Evolutionary conservation across 2,329 filamentous ascomycete species (phyloP), one percentile per base, ranked within the genome.

Genomic region (Xylariaceae sp.): DNA sequence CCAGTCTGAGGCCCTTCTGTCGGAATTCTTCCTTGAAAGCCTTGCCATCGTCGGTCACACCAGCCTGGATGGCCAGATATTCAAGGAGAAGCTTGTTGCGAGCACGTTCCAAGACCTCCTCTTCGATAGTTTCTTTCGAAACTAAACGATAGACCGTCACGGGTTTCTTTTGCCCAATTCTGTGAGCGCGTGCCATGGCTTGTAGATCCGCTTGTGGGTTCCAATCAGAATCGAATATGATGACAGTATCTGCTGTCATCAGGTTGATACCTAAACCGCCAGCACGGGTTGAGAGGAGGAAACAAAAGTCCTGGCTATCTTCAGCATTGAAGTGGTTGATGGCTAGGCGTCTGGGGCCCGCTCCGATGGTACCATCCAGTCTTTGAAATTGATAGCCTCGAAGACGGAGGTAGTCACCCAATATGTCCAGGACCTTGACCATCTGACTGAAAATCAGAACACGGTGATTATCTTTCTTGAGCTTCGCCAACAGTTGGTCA

Each of bases 261-360:
- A 99, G 77, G 69, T 99, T 99, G 79, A 99, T 99, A 63, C 94
- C 94, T n/a, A 99, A 81, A 73, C 94, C 94, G 79, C 94, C 94
- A 56, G 94, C 94, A 70, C 94, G 86, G 1, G 94, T 99, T 1
- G 94, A 99, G 1, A 99, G 82, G 50, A 99, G 78, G 74, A 99
- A 99, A 70, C 91, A 96, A 71, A 99, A 99, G 71, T 99, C 95
- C 3, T 91, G 88, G 72, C 94, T 99, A 9, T 87, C 91, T 1
- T 93, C 90, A n/a, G 92, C 91, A 70, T 99, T 99, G 80, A 97
- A 99, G 73, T 97, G 93, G 67, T 99, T 94, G 69, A 99, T 99
- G 2, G 94, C 92, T 77, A 96, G 88, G 61, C 92, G 90, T 69
- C 94, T 87, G 60, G 92, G 88, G 1, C 86, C 88, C 10, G 94